A percentile compares a stretch with the other conserved stretches of the same genome.
Evolutionary conservation across 441 rosid genomes (phyloP).

Genomic region (Syzygium syzygioides): DNA sequence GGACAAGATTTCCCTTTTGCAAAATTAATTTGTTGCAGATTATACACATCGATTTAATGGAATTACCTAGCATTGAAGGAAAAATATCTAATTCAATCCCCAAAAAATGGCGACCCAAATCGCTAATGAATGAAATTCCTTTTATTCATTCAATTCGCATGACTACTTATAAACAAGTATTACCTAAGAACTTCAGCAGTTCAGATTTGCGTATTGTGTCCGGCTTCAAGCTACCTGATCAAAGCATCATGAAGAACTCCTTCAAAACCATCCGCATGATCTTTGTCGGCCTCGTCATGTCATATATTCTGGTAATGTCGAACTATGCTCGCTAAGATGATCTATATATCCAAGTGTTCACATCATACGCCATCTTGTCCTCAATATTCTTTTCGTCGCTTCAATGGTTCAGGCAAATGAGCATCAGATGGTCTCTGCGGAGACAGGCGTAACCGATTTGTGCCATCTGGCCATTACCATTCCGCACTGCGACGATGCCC

Average conservation of each 20-base stretch:
- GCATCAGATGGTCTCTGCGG: not conserved
- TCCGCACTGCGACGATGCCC: not conserved
- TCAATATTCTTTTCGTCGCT: not conserved
- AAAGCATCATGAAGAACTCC: not conserved
- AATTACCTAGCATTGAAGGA: not conserved
- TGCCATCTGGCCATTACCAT: not conserved
- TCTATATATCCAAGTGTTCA: not conserved
- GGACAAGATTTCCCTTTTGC: not conserved
- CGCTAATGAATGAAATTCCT: not conserved
- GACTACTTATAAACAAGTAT: not conserved
- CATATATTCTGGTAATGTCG: not conserved
- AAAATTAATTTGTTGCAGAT: not conserved
- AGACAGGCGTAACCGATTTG: not conserved
- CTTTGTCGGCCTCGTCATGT: not conserved
- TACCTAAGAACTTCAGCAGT: not conserved
- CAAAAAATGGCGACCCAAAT: not conserved
- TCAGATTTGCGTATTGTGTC: not conserved
- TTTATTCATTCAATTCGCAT: not conserved
- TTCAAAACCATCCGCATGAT: not conserved
- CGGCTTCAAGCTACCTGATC: not conserved
- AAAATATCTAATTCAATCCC: not conserved
- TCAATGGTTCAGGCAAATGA: not conserved
- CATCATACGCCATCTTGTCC: not conserved
- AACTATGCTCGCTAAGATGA: not conserved
- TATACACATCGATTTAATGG: not conserved